Percentiles rank a stretch among this genome's conserved stretches.
These are phyloP conservation scores for Agrostemma githago DNA, from an alignment of 148 eudicot species.

Conservation along the genomic window DNA sequence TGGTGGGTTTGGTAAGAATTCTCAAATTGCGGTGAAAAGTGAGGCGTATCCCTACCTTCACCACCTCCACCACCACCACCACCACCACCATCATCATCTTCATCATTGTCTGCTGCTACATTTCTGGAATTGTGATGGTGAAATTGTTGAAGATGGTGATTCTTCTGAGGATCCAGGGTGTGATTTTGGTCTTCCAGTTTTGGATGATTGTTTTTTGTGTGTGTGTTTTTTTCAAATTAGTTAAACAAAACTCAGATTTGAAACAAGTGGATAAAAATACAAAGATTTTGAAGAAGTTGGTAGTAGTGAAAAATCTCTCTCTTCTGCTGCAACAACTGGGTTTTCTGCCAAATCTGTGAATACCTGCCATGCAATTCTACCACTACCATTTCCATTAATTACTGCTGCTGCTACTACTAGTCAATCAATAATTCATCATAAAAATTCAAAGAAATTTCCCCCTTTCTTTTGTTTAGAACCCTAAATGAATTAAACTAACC, in stretches of 20 bases:
- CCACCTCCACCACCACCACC: neutral
- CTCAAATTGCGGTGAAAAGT: slow-evolving; percentile 8
- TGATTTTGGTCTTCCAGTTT: slow-evolving; percentile 56
- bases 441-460: too few relatives aligned
- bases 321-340: neutral
- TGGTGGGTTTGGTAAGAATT: slow-evolving; percentile 12
- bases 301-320: neutral
- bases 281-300: neutral
- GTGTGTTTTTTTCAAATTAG: neutral
- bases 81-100: neutral
- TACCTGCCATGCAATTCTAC: slow-evolving; percentile 33
- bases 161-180: slow-evolving; percentile 62
- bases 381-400: slow-evolving; percentile 33
- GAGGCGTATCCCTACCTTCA: neutral
- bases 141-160: slow-evolving; percentile 28
- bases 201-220: slow-evolving; percentile 16
- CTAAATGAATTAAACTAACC: neutral
- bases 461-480: neutral
- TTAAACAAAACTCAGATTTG: neutral
- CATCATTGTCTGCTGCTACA: slow-evolving; percentile 39
- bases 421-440: too few relatives aligned
- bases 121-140: slow-evolving; percentile 25
- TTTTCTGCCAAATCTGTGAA: slow-evolving; percentile 26
- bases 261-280: neutral
- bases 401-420: too few relatives aligned